Evolutionary conservation across 148 eudicot species (phyloP).

Genomic region (Diospyros lotus): DNA sequence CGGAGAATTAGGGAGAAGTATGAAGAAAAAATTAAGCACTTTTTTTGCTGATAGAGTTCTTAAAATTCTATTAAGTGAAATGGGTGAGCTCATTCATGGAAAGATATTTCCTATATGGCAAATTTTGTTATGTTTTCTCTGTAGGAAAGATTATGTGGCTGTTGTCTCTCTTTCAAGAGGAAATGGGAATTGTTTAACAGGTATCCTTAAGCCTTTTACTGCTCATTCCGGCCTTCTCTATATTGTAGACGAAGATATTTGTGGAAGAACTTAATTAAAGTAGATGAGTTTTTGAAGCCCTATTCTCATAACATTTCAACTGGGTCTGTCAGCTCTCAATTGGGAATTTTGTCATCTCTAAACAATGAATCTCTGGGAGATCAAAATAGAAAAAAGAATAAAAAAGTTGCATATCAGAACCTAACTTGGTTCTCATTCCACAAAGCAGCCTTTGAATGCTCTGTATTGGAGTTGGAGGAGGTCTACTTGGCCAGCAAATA

Average conservation of each 20-base stretch:
- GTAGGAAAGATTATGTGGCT: conserved; percentile 56
- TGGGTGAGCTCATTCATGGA: conserved; percentile 19
- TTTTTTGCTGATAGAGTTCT: conserved; percentile 65
- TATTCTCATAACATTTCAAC: conserved; percentile 20
- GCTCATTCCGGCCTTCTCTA: conserved; percentile 55
- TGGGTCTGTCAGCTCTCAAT: conserved; percentile 20
- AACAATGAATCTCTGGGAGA: conserved; percentile 18
- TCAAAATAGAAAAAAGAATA: conserved; percentile 48
- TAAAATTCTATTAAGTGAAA: conserved; percentile 47
- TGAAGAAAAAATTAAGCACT: conserved; percentile 23
- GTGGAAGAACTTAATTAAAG: conserved; percentile 15
- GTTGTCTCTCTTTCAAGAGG: conserved; percentile 42
- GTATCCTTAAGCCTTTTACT: conserved; percentile 68
- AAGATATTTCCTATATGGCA: conserved; percentile 66
- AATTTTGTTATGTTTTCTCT: conserved; percentile 66
- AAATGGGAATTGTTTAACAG: conserved; percentile 42
- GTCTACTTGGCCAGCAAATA: conserved; percentile 43
- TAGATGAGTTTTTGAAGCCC: conserved; percentile 15
- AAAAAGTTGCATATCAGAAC: conserved; percentile 39
- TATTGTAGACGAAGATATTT: conserved; percentile 22
- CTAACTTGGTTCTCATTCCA: conserved; percentile 71
- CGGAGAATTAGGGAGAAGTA: conserved; percentile 31
- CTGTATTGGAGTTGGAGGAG: conserved; percentile 60
- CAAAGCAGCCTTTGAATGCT: conserved; percentile 51
- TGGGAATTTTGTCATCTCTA: conserved; percentile 23